Conservation (phyloP, 1,284 basidiomycete species). For the Phellopilus nigrolimitatus region DNA sequence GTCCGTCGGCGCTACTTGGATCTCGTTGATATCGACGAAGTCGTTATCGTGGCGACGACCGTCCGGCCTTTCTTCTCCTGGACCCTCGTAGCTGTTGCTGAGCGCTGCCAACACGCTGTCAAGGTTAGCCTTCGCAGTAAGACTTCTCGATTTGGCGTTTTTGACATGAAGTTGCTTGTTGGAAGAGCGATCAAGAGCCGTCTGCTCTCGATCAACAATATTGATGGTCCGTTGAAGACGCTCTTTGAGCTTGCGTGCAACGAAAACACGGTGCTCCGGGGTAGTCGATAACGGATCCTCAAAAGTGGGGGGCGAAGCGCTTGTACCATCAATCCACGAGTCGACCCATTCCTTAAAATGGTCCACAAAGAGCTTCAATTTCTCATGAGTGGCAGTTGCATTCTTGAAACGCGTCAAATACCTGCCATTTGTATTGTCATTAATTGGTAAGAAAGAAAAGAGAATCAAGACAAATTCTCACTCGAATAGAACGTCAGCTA, state of each 20-base stretch:
- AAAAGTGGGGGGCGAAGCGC: conserved; percentile 32
- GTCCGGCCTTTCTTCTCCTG: conserved; percentile 42
- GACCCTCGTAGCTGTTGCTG: conserved; percentile 44
- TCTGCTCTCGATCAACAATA: conserved; percentile 41
- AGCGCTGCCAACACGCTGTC: conserved; percentile 36
- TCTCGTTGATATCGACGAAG: conserved; percentile 45
- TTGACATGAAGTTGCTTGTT: too few relatives aligned
- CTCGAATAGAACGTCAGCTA: conserved; percentile 50
- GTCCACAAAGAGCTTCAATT: conserved; percentile 37
- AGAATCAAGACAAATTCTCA: conserved; percentile 30
- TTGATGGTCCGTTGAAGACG: conserved; percentile 39
- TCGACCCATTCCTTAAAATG: conserved; percentile 43
- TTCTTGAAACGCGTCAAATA: conserved; percentile 59
- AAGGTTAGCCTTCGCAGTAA: too few relatives aligned
- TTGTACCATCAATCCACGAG: conserved; percentile 41
- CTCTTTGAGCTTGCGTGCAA: conserved; percentile 36
- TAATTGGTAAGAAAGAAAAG: too few relatives aligned
- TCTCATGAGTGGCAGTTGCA: conserved; percentile 41
- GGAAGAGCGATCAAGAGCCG: background rate
- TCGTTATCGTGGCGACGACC: conserved; percentile 70
- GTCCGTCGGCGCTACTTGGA: conserved; percentile 60
- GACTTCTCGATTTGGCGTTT: too few relatives aligned
- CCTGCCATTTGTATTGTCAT: too few relatives aligned
- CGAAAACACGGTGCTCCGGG: conserved; percentile 30
- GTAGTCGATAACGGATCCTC: conserved; percentile 31